These are phyloP conservation scores for Alternaria gansuensis DNA, from an alignment of 2,329 filamentous ascomycete genomes.

Conservation along the genomic window DNA sequence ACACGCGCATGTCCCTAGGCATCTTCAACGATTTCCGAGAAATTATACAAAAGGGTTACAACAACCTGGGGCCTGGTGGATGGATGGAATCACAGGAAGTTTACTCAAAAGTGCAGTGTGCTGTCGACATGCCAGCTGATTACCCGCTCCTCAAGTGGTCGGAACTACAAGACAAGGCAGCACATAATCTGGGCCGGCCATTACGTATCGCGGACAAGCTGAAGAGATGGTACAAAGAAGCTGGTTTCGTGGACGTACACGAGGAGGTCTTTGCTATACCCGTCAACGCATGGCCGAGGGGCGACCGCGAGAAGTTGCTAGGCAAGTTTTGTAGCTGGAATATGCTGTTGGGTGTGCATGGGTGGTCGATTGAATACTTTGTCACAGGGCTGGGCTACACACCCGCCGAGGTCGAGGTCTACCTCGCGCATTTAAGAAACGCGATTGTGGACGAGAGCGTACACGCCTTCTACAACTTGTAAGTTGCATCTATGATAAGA, in stretches of 20 bases:
- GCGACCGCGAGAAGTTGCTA: conserved; percentile 58
- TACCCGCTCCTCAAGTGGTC: conserved; percentile 62
- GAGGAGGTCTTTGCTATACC: conserved; percentile 64
- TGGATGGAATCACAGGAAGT: conserved; percentile 58
- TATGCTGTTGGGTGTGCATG: conserved; percentile 57
- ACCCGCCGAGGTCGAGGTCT: conserved; percentile 56
- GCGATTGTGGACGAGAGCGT: conserved; percentile 52
- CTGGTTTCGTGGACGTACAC: conserved; percentile 67
- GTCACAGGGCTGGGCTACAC: conserved; percentile 56
- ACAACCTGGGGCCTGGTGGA: conserved; percentile 65
- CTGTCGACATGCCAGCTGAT: conserved; percentile 61
- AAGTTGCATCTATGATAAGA: conserved; percentile 25
- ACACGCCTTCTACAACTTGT: conserved; percentile 57
- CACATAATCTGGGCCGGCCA: conserved; percentile 57
- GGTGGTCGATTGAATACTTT: conserved; percentile 56
- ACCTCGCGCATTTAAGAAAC: conserved; percentile 56
- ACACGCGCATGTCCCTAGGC: conserved; percentile 67
- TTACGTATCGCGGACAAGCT: conserved; percentile 64
- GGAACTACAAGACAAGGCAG: conserved; percentile 54
- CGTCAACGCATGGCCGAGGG: conserved; percentile 61
- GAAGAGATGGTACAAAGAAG: conserved; percentile 63
- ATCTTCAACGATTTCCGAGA: conserved; percentile 65
- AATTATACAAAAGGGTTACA: conserved; percentile 62
- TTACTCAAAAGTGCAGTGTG: conserved; percentile 59
- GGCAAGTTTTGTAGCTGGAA: conserved; percentile 61